Conservation (phyloP, 805 yeast species). For the Hanseniaspora osmophila region DNA sequence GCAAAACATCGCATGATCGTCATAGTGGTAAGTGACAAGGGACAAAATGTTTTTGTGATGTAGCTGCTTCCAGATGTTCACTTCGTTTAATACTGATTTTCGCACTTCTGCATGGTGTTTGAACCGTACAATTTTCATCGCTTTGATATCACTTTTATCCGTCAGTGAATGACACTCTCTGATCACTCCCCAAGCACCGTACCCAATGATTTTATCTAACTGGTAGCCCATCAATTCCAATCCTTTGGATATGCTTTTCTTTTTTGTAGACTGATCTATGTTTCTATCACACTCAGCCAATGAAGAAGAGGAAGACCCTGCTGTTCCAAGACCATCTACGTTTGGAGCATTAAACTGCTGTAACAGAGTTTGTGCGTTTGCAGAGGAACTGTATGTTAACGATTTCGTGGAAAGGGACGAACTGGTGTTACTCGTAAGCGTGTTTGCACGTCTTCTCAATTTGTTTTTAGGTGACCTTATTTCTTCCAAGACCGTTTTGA, state of each 20-base stretch:
- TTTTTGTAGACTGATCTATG: background rate
- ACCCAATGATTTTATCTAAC: constrained; percentile 65
- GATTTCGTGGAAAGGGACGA: background rate
- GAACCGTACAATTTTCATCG: constrained; percentile 51
- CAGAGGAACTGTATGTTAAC: background rate
- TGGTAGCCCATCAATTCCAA: constrained; percentile 46
- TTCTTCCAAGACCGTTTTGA: constrained; percentile 20
- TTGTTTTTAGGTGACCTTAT: constrained; percentile 5
- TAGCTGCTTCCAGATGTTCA: constrained; percentile 58
- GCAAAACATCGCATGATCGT: constrained; percentile 52
- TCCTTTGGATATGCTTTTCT: constrained; percentile 37
- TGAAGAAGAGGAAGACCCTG: background rate
- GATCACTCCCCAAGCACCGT: constrained; percentile 83
- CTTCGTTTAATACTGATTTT: constrained; percentile 54
- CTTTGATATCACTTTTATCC: constrained; percentile 25
- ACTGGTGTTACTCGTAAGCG: background rate
- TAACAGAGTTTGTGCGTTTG: background rate
- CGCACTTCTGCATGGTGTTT: constrained; percentile 35
- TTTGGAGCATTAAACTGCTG: background rate
- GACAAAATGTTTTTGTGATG: constrained; percentile 54
- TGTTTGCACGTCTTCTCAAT: constrained; percentile 9
- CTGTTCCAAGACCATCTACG: too few species aligned
- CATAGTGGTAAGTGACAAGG: constrained; percentile 46
- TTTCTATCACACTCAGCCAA: background rate
- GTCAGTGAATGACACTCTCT: constrained; percentile 40